phyloP scores from a whole-genome alignment of 176 grass and related monocot species.

The Juncus effusus region DNA sequence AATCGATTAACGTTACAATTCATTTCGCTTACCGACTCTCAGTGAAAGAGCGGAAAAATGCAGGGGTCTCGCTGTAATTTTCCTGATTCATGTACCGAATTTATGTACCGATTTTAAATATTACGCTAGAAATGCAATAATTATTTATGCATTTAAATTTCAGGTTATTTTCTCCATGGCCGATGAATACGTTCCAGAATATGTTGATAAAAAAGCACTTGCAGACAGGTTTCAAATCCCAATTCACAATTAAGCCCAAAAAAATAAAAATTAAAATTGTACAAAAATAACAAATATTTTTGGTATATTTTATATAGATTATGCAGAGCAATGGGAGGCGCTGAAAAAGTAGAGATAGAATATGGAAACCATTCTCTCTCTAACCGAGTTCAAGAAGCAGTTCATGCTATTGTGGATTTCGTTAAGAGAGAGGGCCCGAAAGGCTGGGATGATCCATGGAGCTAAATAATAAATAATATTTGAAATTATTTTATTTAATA shows the following conservation, averaged over 20 bases:
- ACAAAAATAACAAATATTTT: too few relatives aligned
- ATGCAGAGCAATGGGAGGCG: conserved; percentile 67
- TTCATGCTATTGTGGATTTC: conserved; percentile 90
- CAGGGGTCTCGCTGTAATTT: too few relatives aligned
- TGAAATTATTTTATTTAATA: not conserved
- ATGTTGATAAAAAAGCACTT: conserved; percentile 87
- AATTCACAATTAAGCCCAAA: conserved; percentile 1
- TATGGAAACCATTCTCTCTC: conserved; percentile 88
- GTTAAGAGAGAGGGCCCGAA: conserved; percentile 92
- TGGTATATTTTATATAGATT: conserved; percentile 35
- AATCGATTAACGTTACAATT: too few relatives aligned
- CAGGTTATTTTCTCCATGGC: conserved; percentile 98
- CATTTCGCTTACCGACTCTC: too few relatives aligned
- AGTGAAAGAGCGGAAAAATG: too few relatives aligned
- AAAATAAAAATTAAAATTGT: conserved; percentile 2
- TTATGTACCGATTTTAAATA: too few relatives aligned
- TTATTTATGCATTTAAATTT: conserved; percentile 11
- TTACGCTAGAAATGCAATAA: not conserved
- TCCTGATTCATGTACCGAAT: too few relatives aligned
- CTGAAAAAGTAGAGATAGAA: conserved; percentile 92
- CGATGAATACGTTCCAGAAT: conserved; percentile 89
- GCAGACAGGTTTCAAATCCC: conserved; percentile 54
- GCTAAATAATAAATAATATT: conserved; percentile 33
- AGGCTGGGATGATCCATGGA: conserved; percentile 99
- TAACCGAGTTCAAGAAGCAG: conserved; percentile 86